These are phyloP conservation scores for Cyberlindnera mississippiensis DNA, from an alignment of 805 yeast genomes.

Conservation along the genomic window DNA sequence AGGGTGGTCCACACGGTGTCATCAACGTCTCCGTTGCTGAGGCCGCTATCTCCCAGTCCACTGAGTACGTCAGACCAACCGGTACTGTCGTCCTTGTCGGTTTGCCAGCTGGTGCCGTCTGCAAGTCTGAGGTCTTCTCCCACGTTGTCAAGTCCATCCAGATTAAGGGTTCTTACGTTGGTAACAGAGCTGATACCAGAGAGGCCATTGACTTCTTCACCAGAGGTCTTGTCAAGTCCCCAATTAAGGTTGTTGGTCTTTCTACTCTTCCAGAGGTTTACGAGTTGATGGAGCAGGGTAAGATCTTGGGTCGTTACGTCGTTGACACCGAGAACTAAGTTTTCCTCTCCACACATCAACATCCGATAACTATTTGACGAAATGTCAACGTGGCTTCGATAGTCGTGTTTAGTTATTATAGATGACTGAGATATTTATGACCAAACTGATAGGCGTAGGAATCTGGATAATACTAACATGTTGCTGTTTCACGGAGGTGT, in stretches of 20 bases:
- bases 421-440: no score
- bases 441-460: no score
- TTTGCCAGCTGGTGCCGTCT: slow-evolving; percentile 76
- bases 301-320: slow-evolving; percentile 85
- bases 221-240: slow-evolving; percentile 68
- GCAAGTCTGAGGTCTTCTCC: slow-evolving; percentile 63
- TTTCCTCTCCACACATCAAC: no score
- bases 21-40: slow-evolving; percentile 74
- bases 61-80: slow-evolving; percentile 55
- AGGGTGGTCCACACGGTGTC: slow-evolving; percentile 76
- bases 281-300: slow-evolving; percentile 77
- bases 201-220: slow-evolving; percentile 75
- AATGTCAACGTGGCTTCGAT: slow-evolving; percentile 8
- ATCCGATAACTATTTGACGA: no score
- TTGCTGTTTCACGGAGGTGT: no score
- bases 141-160: slow-evolving; percentile 69
- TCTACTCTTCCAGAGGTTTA: slow-evolving; percentile 66
- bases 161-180: slow-evolving; percentile 82
- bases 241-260: slow-evolving; percentile 72
- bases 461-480: no score
- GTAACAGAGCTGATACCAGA: slow-evolving; percentile 82
- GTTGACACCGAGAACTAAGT: slow-evolving; percentile 64
- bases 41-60: slow-evolving; percentile 58
- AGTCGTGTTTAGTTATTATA: slow-evolving; percentile 1
- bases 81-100: slow-evolving; percentile 75